Base-by-base conservation (phyloP, 2,329 filamentous ascomycete genomes). In the Aspergillus costaricaensis region DNA sequence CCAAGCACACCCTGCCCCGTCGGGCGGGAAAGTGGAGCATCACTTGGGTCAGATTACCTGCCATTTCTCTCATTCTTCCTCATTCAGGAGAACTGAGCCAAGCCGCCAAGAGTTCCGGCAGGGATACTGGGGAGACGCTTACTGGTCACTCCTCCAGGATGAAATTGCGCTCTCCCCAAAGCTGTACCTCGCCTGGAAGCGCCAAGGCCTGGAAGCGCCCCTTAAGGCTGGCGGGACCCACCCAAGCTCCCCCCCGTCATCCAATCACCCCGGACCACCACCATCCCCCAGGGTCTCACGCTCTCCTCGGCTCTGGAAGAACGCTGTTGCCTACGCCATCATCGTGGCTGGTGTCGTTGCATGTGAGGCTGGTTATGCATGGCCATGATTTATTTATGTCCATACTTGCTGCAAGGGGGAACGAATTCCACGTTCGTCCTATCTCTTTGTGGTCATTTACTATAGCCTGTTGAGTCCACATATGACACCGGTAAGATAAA, bases 181-280 rank as follows among this genome's bases (percentile, higher is more conserved):
- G 32, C 32, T 36, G 32, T 36, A 2, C 30, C 30, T 32, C 25
- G 25, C 30, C 4, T 32, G 1, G 30, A 12, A 14, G 10, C 41
- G 41, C 41, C 41, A 44, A 44, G 41, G 9, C 41, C 19, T 23
- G 12, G 41, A 44, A 44, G 41, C 41, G 41, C 41, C 41, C 41
- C 41, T 44, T 44, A 44, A 23, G 41, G 41, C 41, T 19, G 41
- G 41, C 41, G 41, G 41, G 21, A 14, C 41, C 41, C 19, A 19
- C 19, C 41, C 5, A 6, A 19, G 19, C 19, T 44, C 10, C 19
- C 19, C 41, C 41, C 19, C 12, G 21, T 19, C 19, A 23, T 7
- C 41, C 41, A 44, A 44, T 44, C 41, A 44, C 19, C 41, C 41
- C 41, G 19, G 10, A 44, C 19, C 32, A 36, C 5, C 32, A 36